Evolutionary conservation across 345 rosid genomes (phyloP), one percentile per base, ranked within the genome.

Genomic region (Raphanus sativus): DNA sequence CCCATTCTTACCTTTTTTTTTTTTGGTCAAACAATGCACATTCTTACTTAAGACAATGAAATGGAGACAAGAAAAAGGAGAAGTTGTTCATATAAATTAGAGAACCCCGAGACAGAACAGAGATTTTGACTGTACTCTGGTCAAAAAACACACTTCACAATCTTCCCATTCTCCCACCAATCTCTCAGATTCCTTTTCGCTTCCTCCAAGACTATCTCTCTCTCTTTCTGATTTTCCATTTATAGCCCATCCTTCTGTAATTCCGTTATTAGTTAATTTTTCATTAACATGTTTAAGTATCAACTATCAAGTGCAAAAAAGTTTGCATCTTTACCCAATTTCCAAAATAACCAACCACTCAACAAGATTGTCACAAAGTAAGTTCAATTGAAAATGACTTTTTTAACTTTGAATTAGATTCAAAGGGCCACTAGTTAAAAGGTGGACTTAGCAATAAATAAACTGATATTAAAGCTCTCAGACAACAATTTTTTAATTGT

Each of bases 141-240:
- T 73, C 70, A 68, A 74, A 67, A 54, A 33, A 55, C 61, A 79
- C 78, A 42, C 40, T 79, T 73, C 66, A 79, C 74, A 68, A 74
- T 73, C 62, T 79, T 69, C 79, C 67, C 82, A 30, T 69, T 79
- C 67, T 34, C 79, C 82, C 36, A 79, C 75, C 70, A 74, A 69
- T 55, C 69, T 78, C 74, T 69, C 70, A 79, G 82, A 79, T 79
- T 74, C 79, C 67, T 69, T 79, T 61, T 73, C 74, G n/a, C 75
- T 69, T 61, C 56, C 52, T 68, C 74, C 36, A 45, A 60, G 10
- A 11, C 15, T n/a, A n/a, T n/a, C n/a, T n/a, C 50, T 70, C 34
- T 40, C 69, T 61, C 26, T 60, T 65, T 72, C 17, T 26, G 12
- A 5, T 60, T 78, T 70, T 48, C 69, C 69, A 59, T 45, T 56